A percentile compares a stretch with the other conserved stretches of the same genome.
Conservation (phyloP, 2,329 filamentous ascomycete genomes). For the Beauveria sp. region DNA sequence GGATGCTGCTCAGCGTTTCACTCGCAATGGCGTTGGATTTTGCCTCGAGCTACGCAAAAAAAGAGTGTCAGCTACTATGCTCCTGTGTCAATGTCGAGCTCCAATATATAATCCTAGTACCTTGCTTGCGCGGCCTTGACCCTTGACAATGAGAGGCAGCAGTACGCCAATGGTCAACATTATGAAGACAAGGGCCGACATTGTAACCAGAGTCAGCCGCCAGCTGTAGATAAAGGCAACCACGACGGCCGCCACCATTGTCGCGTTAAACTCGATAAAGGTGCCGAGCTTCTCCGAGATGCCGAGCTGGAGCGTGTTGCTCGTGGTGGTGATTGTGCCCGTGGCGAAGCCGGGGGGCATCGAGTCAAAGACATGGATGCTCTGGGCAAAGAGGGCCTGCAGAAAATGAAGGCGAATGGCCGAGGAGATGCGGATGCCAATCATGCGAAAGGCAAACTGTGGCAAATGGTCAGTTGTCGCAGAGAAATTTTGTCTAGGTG, state of each 20-base stretch:
- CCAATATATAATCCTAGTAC: conserved; percentile 16
- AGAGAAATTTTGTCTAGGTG: not conserved
- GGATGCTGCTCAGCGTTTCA: conserved; percentile 51
- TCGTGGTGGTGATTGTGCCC: conserved; percentile 54
- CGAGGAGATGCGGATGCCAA: conserved; percentile 54
- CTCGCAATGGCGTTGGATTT: conserved; percentile 53
- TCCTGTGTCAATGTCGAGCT: not conserved
- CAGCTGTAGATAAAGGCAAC: conserved; percentile 52
- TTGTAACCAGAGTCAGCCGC: conserved; percentile 51
- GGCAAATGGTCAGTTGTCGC: conserved; percentile 13
- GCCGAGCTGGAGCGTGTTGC: conserved; percentile 56
- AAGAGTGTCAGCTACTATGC: conserved; percentile 7
- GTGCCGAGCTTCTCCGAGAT: conserved; percentile 56
- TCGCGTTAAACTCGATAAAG: conserved; percentile 47
- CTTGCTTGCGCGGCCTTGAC: conserved; percentile 35
- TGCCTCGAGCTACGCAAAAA: conserved; percentile 35
- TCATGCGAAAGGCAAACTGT: conserved; percentile 52
- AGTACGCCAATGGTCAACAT: conserved; percentile 37
- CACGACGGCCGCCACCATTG: conserved; percentile 44
- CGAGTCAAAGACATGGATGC: conserved; percentile 60
- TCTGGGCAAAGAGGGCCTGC: conserved; percentile 53
- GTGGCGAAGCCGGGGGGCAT: conserved; percentile 55
- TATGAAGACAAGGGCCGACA: conserved; percentile 50
- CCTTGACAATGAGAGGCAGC: conserved; percentile 49
- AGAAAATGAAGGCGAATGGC: conserved; percentile 58